phyloP scores from a whole-genome alignment of 169 alveolate species.

The Eimeria praecox region DNA sequence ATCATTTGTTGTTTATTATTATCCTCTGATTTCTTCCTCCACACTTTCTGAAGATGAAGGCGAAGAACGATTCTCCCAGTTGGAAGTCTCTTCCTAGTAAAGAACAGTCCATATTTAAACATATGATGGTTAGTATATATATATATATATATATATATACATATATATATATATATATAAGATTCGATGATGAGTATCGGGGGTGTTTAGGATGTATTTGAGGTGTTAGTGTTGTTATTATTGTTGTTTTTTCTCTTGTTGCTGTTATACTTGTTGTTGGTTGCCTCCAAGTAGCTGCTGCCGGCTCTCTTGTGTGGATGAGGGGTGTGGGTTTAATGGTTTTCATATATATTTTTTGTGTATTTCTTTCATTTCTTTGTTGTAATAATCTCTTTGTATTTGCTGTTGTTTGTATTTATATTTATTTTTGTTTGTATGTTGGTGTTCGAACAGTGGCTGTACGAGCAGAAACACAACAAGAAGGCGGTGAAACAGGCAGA shows the following conservation, averaged over 20 bases:
- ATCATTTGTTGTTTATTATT: too few relatives aligned
- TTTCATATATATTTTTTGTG: too few relatives aligned
- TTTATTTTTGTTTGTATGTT: neutral
- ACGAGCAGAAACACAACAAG: conserved; percentile 85
- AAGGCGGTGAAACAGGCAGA: conserved; percentile 84
- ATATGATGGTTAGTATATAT: conserved; percentile 63
- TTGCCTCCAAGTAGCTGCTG: too few relatives aligned
- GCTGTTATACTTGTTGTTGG: too few relatives aligned
- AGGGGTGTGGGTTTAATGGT: too few relatives aligned
- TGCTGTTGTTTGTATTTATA: neutral
- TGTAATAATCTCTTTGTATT: neutral
- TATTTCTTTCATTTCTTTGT: neutral
- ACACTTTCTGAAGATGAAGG: conserved; percentile 1
- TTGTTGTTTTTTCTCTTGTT: too few relatives aligned
- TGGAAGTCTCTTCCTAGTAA: conserved; percentile 69
- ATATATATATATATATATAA: neutral
- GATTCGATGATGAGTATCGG: too few relatives aligned
- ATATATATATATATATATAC: neutral
- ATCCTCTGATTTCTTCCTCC: neutral
- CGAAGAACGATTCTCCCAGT: conserved; percentile 18
- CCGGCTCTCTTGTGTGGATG: too few relatives aligned
- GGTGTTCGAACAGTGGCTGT: conserved; percentile 54
- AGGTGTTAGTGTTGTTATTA: too few relatives aligned
- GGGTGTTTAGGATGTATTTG: too few relatives aligned
- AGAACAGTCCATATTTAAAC: conserved; percentile 70